Conservation (phyloP, 2,329 filamentous ascomycete genomes). For the Ceratocystis colombiana region DNA sequence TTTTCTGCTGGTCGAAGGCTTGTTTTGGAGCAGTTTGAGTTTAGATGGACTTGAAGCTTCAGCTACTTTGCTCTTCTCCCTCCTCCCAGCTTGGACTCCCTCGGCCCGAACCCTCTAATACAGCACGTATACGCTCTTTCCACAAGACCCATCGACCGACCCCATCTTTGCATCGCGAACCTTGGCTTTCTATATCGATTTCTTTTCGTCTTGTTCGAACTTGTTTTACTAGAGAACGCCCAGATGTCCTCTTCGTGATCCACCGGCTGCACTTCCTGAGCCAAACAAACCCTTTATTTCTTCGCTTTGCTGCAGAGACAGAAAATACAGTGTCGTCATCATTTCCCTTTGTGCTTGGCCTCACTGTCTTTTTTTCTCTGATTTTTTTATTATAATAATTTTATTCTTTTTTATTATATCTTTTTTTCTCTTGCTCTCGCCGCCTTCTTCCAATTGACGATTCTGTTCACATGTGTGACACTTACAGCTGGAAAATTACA, state of each 20-base stretch:
- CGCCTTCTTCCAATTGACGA: background rate
- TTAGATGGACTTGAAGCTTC: constrained; percentile 9
- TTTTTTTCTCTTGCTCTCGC: background rate
- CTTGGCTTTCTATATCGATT: background rate
- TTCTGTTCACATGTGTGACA: constrained; percentile 9
- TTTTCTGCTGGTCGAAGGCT: background rate
- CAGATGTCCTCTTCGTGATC: constrained; percentile 9
- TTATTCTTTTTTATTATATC: background rate
- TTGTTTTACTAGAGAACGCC: background rate
- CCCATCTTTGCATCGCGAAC: background rate
- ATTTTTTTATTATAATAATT: constrained; percentile 9
- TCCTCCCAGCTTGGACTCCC: background rate
- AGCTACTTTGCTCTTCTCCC: background rate
- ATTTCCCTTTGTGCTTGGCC: background rate
- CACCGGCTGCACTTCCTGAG: constrained; percentile 5
- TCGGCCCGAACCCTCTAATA: constrained; percentile 4
- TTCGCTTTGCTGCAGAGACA: background rate
- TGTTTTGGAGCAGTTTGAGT: background rate
- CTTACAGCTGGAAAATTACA: background rate
- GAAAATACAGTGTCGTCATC: constrained; percentile 10
- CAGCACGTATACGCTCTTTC: no score
- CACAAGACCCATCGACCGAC: no score
- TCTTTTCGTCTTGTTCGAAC: background rate
- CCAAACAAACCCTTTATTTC: constrained; percentile 7
- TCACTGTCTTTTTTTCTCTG: background rate